Evolutionary conservation across 2,329 filamentous ascomycete species (phyloP).

Genomic region (Periconia digitata): DNA sequence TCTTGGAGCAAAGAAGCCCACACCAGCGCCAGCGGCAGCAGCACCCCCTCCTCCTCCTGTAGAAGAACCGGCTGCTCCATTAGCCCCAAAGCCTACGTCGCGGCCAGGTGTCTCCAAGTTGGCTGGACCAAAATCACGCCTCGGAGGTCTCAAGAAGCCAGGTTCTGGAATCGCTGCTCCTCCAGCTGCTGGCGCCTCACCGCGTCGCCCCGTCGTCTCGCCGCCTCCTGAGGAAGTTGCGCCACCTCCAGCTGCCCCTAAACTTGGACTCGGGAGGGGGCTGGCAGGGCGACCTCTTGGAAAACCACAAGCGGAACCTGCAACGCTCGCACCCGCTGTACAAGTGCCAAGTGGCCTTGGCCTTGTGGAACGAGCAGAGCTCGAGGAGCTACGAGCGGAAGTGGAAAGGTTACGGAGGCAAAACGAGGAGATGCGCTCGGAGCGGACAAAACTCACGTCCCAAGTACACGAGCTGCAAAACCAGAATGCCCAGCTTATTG

Average conservation of each 20-base stretch:
- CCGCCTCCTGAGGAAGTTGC: slow-evolving; percentile 52
- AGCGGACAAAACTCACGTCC: slow-evolving; percentile 77
- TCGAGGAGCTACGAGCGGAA: slow-evolving; percentile 82
- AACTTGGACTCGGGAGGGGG: slow-evolving; percentile 68
- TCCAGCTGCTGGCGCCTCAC: slow-evolving; percentile 24
- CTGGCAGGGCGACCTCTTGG: slow-evolving; percentile 83
- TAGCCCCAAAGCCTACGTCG: slow-evolving; percentile 61
- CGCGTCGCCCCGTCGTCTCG: slow-evolving; percentile 48
- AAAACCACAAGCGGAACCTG: slow-evolving; percentile 76
- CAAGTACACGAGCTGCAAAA: slow-evolving; percentile 95
- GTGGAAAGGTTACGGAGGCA: slow-evolving; percentile 76
- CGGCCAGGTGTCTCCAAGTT: slow-evolving; percentile 49
- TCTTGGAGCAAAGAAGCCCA: slow-evolving; percentile 55
- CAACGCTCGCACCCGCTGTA: slow-evolving; percentile 46
- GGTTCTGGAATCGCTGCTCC: slow-evolving; percentile 29
- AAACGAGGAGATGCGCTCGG: slow-evolving; percentile 78
- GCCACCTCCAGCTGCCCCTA: slow-evolving; percentile 55
- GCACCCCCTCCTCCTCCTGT: slow-evolving; percentile 41
- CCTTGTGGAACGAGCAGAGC: slow-evolving; percentile 83
- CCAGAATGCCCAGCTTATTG: slow-evolving; percentile 93
- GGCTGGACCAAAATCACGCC: slow-evolving; percentile 44
- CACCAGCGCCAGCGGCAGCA: slow-evolving; percentile 45
- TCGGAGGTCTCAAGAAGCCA: slow-evolving; percentile 48
- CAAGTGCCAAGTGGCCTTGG: slow-evolving; percentile 65
- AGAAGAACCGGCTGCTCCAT: slow-evolving; percentile 54